Evolutionary conservation across 371 early-diverging fungal genomes (phyloP).

Genomic region (Lichtheimia ramosa): DNA sequence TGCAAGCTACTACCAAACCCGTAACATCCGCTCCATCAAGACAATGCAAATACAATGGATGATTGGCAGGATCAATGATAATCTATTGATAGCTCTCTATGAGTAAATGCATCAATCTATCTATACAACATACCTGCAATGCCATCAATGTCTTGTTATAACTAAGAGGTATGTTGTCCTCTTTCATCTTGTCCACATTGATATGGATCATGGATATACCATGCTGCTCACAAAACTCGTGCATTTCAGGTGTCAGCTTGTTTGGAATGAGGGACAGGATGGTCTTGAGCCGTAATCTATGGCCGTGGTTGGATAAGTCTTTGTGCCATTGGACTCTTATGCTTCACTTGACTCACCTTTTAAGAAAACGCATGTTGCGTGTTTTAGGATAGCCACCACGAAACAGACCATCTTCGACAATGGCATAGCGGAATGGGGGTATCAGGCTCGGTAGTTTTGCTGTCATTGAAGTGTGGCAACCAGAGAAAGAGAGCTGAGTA

Average conservation of each 20-base stretch:
- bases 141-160: slow-evolving; percentile 76
- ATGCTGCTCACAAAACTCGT: slow-evolving; percentile 65
- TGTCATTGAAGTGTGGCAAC: slow-evolving; percentile 10
- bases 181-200: slow-evolving; percentile 81
- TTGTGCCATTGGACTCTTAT: background rate
- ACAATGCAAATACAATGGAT: slow-evolving; percentile 89
- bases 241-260: slow-evolving; percentile 59
- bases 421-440: slow-evolving; percentile 84
- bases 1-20: slow-evolving; percentile 79
- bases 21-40: slow-evolving; percentile 91
- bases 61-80: slow-evolving; percentile 72
- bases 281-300: slow-evolving; percentile 75
- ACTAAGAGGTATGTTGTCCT: slow-evolving; percentile 83
- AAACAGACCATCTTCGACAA: slow-evolving; percentile 79
- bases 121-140: slow-evolving; percentile 53
- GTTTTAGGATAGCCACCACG: slow-evolving; percentile 87
- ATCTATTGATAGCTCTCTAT: slow-evolving; percentile 45
- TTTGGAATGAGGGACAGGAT: slow-evolving; percentile 88
- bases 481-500: too few species aligned
- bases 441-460: slow-evolving; percentile 57
- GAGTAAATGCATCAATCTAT: too few species aligned
- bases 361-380: slow-evolving; percentile 83
- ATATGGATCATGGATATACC: slow-evolving; percentile 73
- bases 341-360: slow-evolving; percentile 40
- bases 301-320: background rate